These are phyloP conservation scores for Fusarium penzigii DNA, from an alignment of 2,329 filamentous ascomycete species.

Conservation along the genomic window DNA sequence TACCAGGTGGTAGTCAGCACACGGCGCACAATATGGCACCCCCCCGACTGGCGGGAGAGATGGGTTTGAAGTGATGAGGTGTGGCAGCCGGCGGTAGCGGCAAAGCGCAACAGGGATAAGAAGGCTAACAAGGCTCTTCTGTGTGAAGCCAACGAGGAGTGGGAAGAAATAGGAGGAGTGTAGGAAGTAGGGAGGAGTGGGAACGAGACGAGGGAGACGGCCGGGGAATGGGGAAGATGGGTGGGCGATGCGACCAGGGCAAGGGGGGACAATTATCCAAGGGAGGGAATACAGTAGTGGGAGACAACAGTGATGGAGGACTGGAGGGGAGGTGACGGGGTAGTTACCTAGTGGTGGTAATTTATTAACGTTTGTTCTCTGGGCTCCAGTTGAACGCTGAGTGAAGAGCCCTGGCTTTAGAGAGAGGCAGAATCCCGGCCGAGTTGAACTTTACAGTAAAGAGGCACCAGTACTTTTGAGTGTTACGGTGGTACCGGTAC, in stretches of 20 bases:
- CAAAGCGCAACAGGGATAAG: slow-evolving; percentile 2
- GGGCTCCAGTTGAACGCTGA: not conserved
- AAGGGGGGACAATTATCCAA: not conserved
- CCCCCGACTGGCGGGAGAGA: not conserved
- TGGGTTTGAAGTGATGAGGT: not conserved
- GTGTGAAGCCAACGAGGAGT: not conserved
- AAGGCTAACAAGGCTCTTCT: too few species aligned
- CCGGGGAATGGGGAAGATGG: not conserved
- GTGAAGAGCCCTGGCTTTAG: too few species aligned
- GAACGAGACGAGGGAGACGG: not conserved
- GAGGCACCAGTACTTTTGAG: too few species aligned
- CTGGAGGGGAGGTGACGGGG: not conserved
- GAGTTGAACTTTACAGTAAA: too few species aligned
- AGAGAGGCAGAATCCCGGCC: too few species aligned
- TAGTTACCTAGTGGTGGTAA: not conserved
- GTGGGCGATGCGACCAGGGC: not conserved
- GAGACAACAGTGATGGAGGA: not conserved
- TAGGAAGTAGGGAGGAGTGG: not conserved
- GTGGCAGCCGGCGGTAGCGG: slow-evolving; percentile 3
- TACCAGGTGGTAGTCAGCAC: not conserved
- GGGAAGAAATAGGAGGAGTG: not conserved
- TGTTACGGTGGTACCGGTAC: too few species aligned
- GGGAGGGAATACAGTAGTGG: not conserved
- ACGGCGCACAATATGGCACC: not conserved
- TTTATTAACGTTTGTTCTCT: not conserved